Evolutionary conservation across 75 land plant species (phyloP), one percentile per base, ranked within the genome.

Genomic region (Cunninghamia lanceolata): DNA sequence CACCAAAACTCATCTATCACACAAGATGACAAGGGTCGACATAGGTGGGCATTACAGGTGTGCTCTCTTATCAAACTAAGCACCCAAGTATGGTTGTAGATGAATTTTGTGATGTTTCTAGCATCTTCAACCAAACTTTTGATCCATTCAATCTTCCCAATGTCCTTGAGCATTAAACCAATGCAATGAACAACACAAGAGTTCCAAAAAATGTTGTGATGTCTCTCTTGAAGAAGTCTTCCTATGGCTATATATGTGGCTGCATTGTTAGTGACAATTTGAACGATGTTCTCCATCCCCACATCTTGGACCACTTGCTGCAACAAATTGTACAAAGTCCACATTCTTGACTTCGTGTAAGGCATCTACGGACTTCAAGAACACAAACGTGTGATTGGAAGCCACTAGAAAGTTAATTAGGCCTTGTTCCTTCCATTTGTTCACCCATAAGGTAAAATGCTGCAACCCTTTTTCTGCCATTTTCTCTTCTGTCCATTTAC

Each of bases 291-390:
- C 4, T 54, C 81, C 3, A 38, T 84, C 0, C 93, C 93, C 21
- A 94, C 92, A 85, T 92, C 90, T 39, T 89, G 91, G 30, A 92
- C 91, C 10, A 88, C 90, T n/a, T 87, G 85, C 82, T 86, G 88
- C 21, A 91, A 83, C 63, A 89, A 52, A 77, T 92, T 92, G 85
- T 43, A 89, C 7, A 92, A 50, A 32, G 85, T 84, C 53, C 91
- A 84, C 32, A 38, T 91, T 88, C 36, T 71, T 38, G 1, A 88
- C 53, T 50, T 50, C 53, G 8, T 14, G 53, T 1, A 93, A 82
- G n/a, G 87, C 87, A 85, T 94, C 93, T 32, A 89, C 89, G 59
- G 92, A 88, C 76, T 85, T 91, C 89, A 94, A 46, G 81, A 94
- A 94, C 87, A 91, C 76, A 0, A 86, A 89, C 56, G 84, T 92